A percentile compares a stretch with the other conserved stretches of the same genome.
Conservation (phyloP, 768 basidiomycete genomes). For the Pisolithus orientalis region DNA sequence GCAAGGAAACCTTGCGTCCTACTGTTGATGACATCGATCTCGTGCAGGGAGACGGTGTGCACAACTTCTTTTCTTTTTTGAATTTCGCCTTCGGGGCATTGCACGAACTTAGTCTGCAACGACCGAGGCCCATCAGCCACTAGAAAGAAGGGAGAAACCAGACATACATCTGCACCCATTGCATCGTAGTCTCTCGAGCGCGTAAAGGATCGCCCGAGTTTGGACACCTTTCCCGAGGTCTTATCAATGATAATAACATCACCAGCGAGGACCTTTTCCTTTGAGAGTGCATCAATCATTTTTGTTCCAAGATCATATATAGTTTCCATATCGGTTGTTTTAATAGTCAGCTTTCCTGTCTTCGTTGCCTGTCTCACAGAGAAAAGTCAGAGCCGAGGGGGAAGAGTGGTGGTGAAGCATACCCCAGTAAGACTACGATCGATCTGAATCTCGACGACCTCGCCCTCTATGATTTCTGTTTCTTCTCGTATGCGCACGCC, state of each 20-base stretch:
- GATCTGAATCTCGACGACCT: slow-evolving; percentile 98
- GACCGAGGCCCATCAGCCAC: background rate
- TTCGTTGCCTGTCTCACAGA: slow-evolving; percentile 74
- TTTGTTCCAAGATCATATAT: slow-evolving; percentile 97
- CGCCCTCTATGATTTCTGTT: slow-evolving; percentile 94
- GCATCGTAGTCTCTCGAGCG: slow-evolving; percentile 97
- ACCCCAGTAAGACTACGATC: slow-evolving; percentile 96
- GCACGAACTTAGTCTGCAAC: slow-evolving; percentile 89
- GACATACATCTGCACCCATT: slow-evolving; percentile 94
- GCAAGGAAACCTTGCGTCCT: slow-evolving; percentile 98
- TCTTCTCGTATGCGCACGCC: slow-evolving; percentile 98
- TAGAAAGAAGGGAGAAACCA: background rate
- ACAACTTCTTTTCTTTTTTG: slow-evolving; percentile 97
- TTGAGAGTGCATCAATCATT: slow-evolving; percentile 97
- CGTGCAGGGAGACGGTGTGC: slow-evolving; percentile 95
- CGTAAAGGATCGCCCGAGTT: slow-evolving; percentile 95
- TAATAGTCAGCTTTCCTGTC: slow-evolving; percentile 95
- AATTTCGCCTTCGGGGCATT: slow-evolving; percentile 96
- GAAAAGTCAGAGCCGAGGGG: background rate
- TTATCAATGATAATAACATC: slow-evolving; percentile 98
- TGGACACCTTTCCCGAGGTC: slow-evolving; percentile 92
- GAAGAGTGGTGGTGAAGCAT: slow-evolving; percentile 13
- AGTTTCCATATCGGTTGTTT: slow-evolving; percentile 99
- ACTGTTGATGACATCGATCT: slow-evolving; percentile 99
- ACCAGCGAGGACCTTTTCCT: slow-evolving; percentile 93